Evolutionary conservation across 2,329 filamentous ascomycete species (phyloP).

Genomic region (Amesomyces nigricolor): DNA sequence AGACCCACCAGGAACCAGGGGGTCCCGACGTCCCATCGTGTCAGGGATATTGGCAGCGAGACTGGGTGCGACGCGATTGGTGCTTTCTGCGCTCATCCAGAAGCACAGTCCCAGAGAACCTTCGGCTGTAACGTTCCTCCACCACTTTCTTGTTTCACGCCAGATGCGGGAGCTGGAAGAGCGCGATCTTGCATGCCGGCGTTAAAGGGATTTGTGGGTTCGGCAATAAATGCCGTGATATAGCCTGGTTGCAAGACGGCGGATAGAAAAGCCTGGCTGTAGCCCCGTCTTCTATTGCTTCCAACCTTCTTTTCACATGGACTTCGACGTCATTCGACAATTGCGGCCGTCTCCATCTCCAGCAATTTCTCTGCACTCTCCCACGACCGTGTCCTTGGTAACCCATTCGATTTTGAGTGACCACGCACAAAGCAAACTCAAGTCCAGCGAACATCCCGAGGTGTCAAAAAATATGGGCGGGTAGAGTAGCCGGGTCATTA

Average conservation of each 20-base stretch:
- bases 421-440: too few species aligned
- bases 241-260: neutral
- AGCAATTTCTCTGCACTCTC: too few species aligned
- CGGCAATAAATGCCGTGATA: neutral
- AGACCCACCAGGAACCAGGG: conserved; percentile 8
- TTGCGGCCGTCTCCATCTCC: too few species aligned
- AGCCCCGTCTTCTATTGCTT: too few species aligned
- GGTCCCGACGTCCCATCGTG: conserved; percentile 11
- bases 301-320: too few species aligned
- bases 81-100: neutral
- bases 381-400: too few species aligned
- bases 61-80: conserved; percentile 18
- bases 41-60: conserved; percentile 25
- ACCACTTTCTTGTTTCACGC: conserved; percentile 6
- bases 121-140: conserved; percentile 3
- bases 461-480: too few species aligned
- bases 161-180: conserved; percentile 1
- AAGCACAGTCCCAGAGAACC: neutral
- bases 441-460: too few species aligned
- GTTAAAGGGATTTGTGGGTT: neutral
- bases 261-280: neutral
- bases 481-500: too few species aligned
- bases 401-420: too few species aligned
- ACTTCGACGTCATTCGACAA: too few species aligned
- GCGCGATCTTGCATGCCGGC: neutral